These are phyloP conservation scores for Aspergillus quadricinctus DNA, from an alignment of 2,329 filamentous ascomycete genomes.

Conservation along the genomic window DNA sequence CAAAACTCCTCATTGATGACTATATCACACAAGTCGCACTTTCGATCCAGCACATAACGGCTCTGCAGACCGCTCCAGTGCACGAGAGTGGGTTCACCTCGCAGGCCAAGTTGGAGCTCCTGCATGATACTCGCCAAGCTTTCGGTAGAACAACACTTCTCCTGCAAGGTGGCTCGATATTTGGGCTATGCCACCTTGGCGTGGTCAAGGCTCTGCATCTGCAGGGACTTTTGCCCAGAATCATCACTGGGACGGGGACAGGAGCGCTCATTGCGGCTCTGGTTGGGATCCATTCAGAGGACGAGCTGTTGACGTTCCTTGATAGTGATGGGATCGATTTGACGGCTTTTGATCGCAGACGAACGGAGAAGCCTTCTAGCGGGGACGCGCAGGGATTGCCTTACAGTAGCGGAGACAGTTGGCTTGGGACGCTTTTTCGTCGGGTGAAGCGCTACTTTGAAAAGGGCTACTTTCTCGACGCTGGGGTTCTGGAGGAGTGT, in stretches of 20 bases:
- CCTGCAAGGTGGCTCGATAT: conserved; percentile 84
- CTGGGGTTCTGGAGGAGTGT: conserved; percentile 75
- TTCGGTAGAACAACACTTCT: conserved; percentile 84
- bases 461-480: conserved; percentile 81
- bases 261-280: conserved; percentile 86
- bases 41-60: conserved; percentile 71
- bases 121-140: conserved; percentile 81
- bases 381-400: conserved; percentile 3
- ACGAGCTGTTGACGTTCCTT: conserved; percentile 73
- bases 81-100: conserved; percentile 55
- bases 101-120: conserved; percentile 76
- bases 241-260: conserved; percentile 86
- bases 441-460: conserved; percentile 64
- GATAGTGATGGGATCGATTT: conserved; percentile 78
- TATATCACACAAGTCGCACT: conserved; percentile 82
- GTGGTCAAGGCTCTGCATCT: conserved; percentile 84
- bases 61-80: conserved; percentile 56
- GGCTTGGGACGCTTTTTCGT: conserved; percentile 58
- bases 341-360: conserved; percentile 62
- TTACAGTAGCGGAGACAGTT: conserved; percentile 33
- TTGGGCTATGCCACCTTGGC: conserved; percentile 83
- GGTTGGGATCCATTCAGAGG: conserved; percentile 80
- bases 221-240: conserved; percentile 75
- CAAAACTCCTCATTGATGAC: conserved; percentile 85
- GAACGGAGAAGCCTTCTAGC: conserved; percentile 14